Conservation (phyloP, 2,329 filamentous ascomycete genomes). For the Lecanosticta acicola region DNA sequence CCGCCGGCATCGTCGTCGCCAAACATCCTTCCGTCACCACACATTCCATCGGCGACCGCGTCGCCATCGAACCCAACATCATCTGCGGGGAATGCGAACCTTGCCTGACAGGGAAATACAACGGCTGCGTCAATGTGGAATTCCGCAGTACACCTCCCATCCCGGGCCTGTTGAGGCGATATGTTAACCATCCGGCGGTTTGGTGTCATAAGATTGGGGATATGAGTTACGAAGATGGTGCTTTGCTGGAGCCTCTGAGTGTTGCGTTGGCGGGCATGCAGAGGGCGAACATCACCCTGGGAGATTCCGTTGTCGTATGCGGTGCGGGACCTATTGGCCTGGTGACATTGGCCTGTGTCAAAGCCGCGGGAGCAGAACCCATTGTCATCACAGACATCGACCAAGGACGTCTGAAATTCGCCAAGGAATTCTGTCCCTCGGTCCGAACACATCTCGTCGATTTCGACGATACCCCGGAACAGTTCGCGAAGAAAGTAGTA, state of each 20-base stretch:
- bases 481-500: slow-evolving; percentile 64
- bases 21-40: slow-evolving; percentile 72
- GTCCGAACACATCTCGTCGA: slow-evolving; percentile 77
- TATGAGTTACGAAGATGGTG: slow-evolving; percentile 88
- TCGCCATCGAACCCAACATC: slow-evolving; percentile 90
- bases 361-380: slow-evolving; percentile 81
- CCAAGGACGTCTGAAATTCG: slow-evolving; percentile 75
- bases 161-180: slow-evolving; percentile 77
- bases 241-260: slow-evolving; percentile 81
- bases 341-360: slow-evolving; percentile 76
- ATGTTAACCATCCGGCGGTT: slow-evolving; percentile 87
- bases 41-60: slow-evolving; percentile 79
- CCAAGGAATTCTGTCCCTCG: slow-evolving; percentile 72
- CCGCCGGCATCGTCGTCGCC: slow-evolving; percentile 73
- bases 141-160: slow-evolving; percentile 92
- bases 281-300: slow-evolving; percentile 70
- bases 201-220: slow-evolving; percentile 96
- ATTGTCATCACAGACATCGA: slow-evolving; percentile 95
- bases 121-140: slow-evolving; percentile 78
- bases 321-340: slow-evolving; percentile 92
- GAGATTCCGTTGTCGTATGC: slow-evolving; percentile 82
- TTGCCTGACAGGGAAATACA: slow-evolving; percentile 88
- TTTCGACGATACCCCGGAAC: slow-evolving; percentile 57
- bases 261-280: slow-evolving; percentile 87
- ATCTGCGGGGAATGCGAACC: slow-evolving; percentile 88